Percentiles rank a stretch among this genome's conserved stretches.
These are phyloP conservation scores for Bipolaris zeicola DNA, from an alignment of 2,329 filamentous ascomycete genomes.

Conservation along the genomic window DNA sequence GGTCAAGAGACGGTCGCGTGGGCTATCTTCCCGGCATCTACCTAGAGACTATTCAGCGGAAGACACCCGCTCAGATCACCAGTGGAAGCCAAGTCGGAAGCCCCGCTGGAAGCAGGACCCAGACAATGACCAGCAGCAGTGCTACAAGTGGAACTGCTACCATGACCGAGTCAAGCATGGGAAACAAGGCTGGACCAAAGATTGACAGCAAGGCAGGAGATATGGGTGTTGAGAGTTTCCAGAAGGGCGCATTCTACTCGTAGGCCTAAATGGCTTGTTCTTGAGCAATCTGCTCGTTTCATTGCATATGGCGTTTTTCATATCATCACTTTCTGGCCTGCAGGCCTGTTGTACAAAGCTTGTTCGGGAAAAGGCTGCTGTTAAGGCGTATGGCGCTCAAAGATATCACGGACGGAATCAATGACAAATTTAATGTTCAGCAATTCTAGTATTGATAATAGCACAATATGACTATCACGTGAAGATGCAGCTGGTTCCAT, in stretches of 20 bases:
- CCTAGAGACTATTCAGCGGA: conserved; percentile 73
- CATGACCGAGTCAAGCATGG: conserved; percentile 44
- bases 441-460: not conserved
- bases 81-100: conserved; percentile 50
- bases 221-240: conserved; percentile 71
- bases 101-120: conserved; percentile 56
- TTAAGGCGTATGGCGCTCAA: conserved; percentile 18
- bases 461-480: not conserved
- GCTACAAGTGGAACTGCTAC: conserved; percentile 50
- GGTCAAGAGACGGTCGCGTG: conserved; percentile 84
- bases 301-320: conserved; percentile 15
- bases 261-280: conserved; percentile 42
- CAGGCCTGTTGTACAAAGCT: conserved; percentile 17
- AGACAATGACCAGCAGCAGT: conserved; percentile 60
- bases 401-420: conserved; percentile 17
- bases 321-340: conserved; percentile 2
- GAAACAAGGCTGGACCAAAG: conserved; percentile 51
- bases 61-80: conserved; percentile 55
- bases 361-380: conserved; percentile 32
- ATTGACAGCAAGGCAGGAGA: conserved; percentile 66
- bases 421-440: not conserved
- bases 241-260: conserved; percentile 72
- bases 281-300: conserved; percentile 15
- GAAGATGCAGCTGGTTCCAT: not conserved
- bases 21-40: conserved; percentile 93